Evolutionary conservation across 768 basidiomycete genomes (phyloP), one percentile per base, ranked within the genome.

Genomic region (Agaricus blazei): DNA sequence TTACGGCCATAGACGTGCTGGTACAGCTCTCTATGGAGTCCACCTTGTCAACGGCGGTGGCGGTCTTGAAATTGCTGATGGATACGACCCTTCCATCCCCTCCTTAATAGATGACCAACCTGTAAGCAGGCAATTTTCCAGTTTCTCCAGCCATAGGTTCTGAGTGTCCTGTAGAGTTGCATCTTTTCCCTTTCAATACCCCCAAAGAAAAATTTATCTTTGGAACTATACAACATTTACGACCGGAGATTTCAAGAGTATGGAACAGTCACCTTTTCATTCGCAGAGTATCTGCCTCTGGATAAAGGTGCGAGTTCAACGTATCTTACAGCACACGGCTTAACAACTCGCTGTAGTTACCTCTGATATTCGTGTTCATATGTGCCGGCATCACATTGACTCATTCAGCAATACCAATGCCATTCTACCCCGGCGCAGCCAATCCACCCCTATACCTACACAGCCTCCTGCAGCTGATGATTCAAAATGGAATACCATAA

Each of bases 201-300:
- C n/a, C 36, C 28, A 40, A 23, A 27, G 15, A 28, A 54, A 8
- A 27, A n/a, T 15, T 37, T 26, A 28, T 29, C 12, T 19, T 29
- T 54, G 52, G 52, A 54, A n/a, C n/a, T 54, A 14, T 28, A 48
- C 23, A 54, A 54, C 28, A 37, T 48, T 38, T 54, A 47, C 26
- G 52, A 54, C 29, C 44, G 3, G 3, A 34, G 46, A 26, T 54
- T 54, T 34, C 24, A 9, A 26, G 47, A 37, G 15, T 29, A 38
- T 12, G 52, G 52, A 9, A 27, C 26, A 47, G 40, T 54, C 1
- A 29, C 52, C n/a, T 38, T 54, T 15, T 47, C 52, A 6, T 41
- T 40, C 28, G 45, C 47, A 19, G 52, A 54, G 27, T 54, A 47
- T 23, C 28, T 38, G 23, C n/a, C 29, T n/a, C 15, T 19, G 19